A percentile compares a stretch with the other conserved stretches of the same genome.
phyloP scores from a whole-genome alignment of 2,329 filamentous ascomycete species.

The Furcasterigmium furcatum region DNA sequence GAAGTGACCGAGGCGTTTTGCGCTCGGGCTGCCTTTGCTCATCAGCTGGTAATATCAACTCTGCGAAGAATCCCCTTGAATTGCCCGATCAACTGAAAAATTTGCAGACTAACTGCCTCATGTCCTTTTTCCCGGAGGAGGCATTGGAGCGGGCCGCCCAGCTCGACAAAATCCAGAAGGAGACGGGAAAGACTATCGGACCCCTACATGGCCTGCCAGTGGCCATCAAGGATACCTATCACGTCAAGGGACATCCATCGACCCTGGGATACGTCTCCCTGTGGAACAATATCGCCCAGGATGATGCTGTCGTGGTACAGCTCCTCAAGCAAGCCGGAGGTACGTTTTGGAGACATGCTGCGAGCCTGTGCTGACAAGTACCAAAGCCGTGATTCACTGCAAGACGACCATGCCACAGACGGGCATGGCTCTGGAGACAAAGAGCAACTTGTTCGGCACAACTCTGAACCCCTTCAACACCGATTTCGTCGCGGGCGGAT shows the following conservation, averaged over 20 bases:
- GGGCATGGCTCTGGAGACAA: slow-evolving; percentile 10
- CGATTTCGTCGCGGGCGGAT: slow-evolving; percentile 7
- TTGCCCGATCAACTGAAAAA: not conserved
- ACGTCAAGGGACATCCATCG: slow-evolving; percentile 50
- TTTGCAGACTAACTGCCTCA: slow-evolving; percentile 39
- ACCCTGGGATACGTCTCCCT: slow-evolving; percentile 29
- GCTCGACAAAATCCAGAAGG: slow-evolving; percentile 46
- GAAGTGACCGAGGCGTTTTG: slow-evolving; percentile 7
- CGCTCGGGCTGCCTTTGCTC: slow-evolving; percentile 35
- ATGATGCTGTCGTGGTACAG: no score
- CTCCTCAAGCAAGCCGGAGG: no score
- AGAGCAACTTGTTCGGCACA: slow-evolving; percentile 9
- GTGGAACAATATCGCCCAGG: not conserved
- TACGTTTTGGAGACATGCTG: slow-evolving; percentile 2
- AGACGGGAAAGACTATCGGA: slow-evolving; percentile 45
- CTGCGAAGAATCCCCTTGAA: not conserved
- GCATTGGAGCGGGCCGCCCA: slow-evolving; percentile 44
- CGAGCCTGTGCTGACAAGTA: not conserved
- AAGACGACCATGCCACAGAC: slow-evolving; percentile 1
- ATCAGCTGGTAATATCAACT: slow-evolving; percentile 46
- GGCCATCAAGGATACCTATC: slow-evolving; percentile 70
- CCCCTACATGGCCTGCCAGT: slow-evolving; percentile 65
- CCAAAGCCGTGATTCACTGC: not conserved
- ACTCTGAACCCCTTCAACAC: slow-evolving; percentile 10
- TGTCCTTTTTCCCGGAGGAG: slow-evolving; percentile 52